Percentiles rank a stretch among this genome's conserved stretches.
Conservation (phyloP, 805 yeast species). For the Wickerhamiella brachini region DNA sequence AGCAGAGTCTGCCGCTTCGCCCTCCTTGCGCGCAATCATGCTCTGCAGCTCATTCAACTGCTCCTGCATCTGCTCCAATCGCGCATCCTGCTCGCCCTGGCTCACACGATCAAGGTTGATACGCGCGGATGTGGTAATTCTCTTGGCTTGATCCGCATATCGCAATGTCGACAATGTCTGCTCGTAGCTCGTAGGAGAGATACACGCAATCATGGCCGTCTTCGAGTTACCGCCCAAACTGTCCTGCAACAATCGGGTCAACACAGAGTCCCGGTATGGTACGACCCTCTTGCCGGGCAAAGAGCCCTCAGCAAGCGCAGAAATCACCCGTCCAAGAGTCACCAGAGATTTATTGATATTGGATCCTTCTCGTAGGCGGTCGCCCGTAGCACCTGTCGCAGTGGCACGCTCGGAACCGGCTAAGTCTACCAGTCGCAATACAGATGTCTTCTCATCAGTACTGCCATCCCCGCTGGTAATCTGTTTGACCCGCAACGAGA, state of each 20-base stretch:
- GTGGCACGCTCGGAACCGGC: constrained; percentile 71
- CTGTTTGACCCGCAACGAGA: constrained; percentile 49
- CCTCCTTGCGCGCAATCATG: constrained; percentile 22
- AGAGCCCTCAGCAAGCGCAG: constrained; percentile 30
- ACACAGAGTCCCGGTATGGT: constrained; percentile 61
- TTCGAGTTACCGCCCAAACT: constrained; percentile 76
- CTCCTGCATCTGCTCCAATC: constrained; percentile 28
- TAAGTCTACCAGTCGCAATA: constrained; percentile 57
- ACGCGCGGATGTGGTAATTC: constrained; percentile 48
- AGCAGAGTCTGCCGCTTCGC: constrained; percentile 19
- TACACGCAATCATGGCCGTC: constrained; percentile 76
- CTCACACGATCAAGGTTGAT: constrained; percentile 33
- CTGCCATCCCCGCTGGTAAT: constrained; percentile 29
- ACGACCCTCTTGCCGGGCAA: constrained; percentile 24
- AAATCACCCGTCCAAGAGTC: constrained; percentile 59
- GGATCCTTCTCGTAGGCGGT: constrained; percentile 56
- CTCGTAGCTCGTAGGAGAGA: constrained; percentile 67
- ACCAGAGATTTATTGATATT: constrained; percentile 68
- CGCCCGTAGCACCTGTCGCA: constrained; percentile 44
- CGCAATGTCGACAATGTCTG: constrained; percentile 64
- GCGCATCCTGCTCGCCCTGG: constrained; percentile 27
- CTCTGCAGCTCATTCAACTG: constrained; percentile 24
- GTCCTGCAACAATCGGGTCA: constrained; percentile 66
- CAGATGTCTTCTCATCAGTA: constrained; percentile 39
- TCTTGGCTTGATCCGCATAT: constrained; percentile 66